Conservation (phyloP, 768 basidiomycete genomes). For the Aureoboletus auriporus region DNA sequence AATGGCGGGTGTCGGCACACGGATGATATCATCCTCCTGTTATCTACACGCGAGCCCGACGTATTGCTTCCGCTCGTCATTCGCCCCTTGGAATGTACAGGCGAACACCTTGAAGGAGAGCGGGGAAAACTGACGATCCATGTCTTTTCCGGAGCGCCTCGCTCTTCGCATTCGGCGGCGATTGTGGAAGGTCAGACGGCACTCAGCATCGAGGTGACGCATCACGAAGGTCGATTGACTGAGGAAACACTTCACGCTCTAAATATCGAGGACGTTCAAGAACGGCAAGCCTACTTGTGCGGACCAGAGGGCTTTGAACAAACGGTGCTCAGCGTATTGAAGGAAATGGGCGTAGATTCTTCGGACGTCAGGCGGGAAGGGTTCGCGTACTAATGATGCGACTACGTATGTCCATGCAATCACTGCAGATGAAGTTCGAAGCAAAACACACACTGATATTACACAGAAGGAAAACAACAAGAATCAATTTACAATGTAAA, state of each 20-base stretch:
- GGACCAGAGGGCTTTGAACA: conserved; percentile 47
- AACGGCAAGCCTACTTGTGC: conserved; percentile 43
- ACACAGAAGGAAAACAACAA: too few species aligned
- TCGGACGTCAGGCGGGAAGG: conserved; percentile 35
- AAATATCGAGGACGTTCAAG: conserved; percentile 11
- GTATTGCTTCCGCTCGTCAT: conserved; percentile 40
- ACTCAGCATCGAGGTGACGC: conserved; percentile 10
- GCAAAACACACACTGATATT: neutral
- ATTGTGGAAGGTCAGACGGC: conserved; percentile 8
- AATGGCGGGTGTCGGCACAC: neutral
- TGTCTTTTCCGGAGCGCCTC: conserved; percentile 31
- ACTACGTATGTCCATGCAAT: too few species aligned
- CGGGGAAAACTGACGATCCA: conserved; percentile 31
- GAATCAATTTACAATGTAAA: too few species aligned
- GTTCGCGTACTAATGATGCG: conserved; percentile 38
- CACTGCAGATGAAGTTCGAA: too few species aligned
- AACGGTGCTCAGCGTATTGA: conserved; percentile 32
- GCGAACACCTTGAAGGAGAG: neutral
- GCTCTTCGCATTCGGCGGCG: neutral
- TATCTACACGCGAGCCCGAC: conserved; percentile 54
- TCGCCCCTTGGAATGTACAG: conserved; percentile 2
- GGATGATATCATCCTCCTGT: conserved; percentile 40
- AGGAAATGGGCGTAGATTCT: conserved; percentile 32
- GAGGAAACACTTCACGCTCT: conserved; percentile 3
- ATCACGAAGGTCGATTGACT: conserved; percentile 20